Base-by-base conservation (phyloP, 805 yeast species). In the Kodamaea hsintzibuensis region DNA sequence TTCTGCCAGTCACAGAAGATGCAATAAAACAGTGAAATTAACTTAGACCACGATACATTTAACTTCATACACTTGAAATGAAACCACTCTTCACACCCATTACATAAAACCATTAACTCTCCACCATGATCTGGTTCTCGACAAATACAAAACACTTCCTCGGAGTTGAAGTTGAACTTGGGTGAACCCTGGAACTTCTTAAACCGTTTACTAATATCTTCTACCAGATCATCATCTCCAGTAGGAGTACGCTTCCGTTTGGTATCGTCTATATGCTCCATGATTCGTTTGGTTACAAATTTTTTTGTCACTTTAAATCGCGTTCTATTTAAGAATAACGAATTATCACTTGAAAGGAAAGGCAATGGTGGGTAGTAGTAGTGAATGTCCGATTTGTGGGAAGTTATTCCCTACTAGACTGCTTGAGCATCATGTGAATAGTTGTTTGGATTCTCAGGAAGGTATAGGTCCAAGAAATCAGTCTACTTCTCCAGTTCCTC, bases 21-120 rank as follows among this genome's bases (percentile, higher is more conserved):
- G 64, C 98, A 91, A 64, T 74, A 87, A 63, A 80, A 91, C 52
- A 80, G 79, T 47, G 81, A 76, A 9, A 91, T 84, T 49, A 91
- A 72, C 40, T 78, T 75, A 54, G 81, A 77, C 62, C 79, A 80
- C 51, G 74, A 69, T 7, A 65, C 66, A 50, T 84, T 77, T 38
- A 91, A 65, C 50, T 78, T 78, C 79, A 91, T 82, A 66, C 98
- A 92, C 46, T 72, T 73, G 68, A 91, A 89, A 69, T 92, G 98
- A 65, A 80, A 92, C 98, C 98, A 92, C 55, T 90, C 97, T 63
- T 91, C 97, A 70, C 98, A 92, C 5, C 90, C 92, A 66, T 91
- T 97, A 66, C 98, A 91, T 0, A 88, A 90, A n/a, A 92, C 88
- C 98, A 92, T 92, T 65, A 91, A 72, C 54, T 83, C 85, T 2